Conservation (phyloP, 495 filamentous ascomycete species). For the Chaetomidium leptoderma region DNA sequence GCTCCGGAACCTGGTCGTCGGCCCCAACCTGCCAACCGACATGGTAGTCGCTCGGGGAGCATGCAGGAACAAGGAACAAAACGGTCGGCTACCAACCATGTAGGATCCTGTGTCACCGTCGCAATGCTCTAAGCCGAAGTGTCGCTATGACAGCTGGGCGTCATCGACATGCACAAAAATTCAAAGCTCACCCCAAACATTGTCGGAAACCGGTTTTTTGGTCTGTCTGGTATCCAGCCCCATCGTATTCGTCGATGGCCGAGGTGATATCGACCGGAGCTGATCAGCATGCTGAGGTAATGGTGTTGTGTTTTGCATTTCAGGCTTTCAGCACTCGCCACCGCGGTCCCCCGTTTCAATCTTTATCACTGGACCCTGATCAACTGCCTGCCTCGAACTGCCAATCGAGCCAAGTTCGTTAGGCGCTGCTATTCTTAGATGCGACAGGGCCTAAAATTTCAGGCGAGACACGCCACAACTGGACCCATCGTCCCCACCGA, state of each 20-base stretch:
- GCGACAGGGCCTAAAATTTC: slow-evolving; percentile 1
- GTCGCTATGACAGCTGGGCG: no score
- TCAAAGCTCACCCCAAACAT: neutral
- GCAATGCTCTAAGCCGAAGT: neutral
- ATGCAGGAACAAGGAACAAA: neutral
- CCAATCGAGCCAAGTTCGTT: no score
- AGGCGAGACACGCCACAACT: neutral
- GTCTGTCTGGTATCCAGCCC: neutral
- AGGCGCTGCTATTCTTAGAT: slow-evolving; percentile 24
- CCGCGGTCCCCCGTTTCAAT: no score
- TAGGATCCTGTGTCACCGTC: neutral
- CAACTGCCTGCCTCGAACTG: neutral
- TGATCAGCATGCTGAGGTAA: neutral
- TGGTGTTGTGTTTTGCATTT: slow-evolving; percentile 5
- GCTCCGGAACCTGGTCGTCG: neutral
- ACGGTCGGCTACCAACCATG: neutral
- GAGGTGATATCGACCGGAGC: no score
- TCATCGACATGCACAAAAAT: neutral
- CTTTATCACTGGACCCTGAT: slow-evolving; percentile 6
- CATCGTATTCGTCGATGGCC: neutral
- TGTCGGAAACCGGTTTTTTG: neutral
- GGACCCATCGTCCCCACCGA: neutral
- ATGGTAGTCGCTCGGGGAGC: neutral
- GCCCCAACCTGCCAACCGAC: neutral
- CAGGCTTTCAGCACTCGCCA: slow-evolving; percentile 19